Conservation (phyloP, 768 basidiomycete species). For the Baorangia bicolor region DNA sequence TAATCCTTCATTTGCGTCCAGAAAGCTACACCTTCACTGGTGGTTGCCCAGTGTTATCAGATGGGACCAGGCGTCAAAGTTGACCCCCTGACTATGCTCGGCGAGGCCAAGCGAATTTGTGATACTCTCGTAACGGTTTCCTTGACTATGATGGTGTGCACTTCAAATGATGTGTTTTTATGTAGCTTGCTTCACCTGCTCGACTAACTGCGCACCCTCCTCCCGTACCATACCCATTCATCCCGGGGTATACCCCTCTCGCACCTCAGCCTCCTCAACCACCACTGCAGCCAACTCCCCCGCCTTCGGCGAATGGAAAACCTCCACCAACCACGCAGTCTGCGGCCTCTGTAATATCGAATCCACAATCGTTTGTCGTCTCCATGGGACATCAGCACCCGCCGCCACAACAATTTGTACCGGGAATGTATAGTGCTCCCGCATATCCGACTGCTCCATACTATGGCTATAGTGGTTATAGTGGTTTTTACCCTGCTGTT, state of each 20-base stretch:
- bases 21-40: constrained; percentile 62
- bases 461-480: constrained; percentile 51
- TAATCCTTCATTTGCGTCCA: constrained; percentile 20
- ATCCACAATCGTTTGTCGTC: constrained; percentile 72
- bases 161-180: constrained; percentile 14
- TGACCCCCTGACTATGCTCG: constrained; percentile 71
- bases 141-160: background rate
- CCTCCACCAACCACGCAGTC: constrained; percentile 32
- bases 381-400: constrained; percentile 57
- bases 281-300: constrained; percentile 36
- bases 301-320: constrained; percentile 36
- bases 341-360: constrained; percentile 57
- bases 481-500: constrained; percentile 32
- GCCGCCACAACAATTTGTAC: constrained; percentile 44
- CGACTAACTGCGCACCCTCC: constrained; percentile 67
- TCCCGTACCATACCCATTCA: constrained; percentile 51
- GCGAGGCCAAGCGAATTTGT: constrained; percentile 75
- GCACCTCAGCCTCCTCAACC: constrained; percentile 31
- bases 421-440: constrained; percentile 31
- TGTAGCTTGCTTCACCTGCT: constrained; percentile 70
- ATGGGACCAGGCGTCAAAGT: constrained; percentile 67
- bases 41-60: constrained; percentile 79
- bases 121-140: constrained; percentile 60
- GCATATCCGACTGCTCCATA: constrained; percentile 64
- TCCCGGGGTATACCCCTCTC: constrained; percentile 39